A percentile compares a stretch with the other conserved stretches of the same genome.
Evolutionary conservation across 768 basidiomycete genomes (phyloP).

Genomic region (Podaxis pistillaris): DNA sequence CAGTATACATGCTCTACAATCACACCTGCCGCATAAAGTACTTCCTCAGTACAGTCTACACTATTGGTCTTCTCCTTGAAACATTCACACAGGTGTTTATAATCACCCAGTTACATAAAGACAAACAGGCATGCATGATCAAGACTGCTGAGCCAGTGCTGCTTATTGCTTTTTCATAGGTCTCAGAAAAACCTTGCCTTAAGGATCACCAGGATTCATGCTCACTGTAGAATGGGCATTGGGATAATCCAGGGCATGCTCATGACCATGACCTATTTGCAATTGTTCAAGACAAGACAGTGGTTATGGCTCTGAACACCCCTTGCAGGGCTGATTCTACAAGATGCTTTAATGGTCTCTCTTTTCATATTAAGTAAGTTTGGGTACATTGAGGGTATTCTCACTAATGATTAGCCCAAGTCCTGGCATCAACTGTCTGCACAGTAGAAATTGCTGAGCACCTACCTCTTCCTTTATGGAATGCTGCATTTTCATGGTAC

Average conservation of each 20-base stretch:
- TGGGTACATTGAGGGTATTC: too few relatives aligned
- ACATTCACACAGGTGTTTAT: conserved; percentile 6
- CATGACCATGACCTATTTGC: conserved; percentile 4
- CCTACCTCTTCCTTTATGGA: conserved; percentile 4
- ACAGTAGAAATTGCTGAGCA: not conserved
- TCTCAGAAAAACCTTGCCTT: not conserved
- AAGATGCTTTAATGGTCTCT: conserved; percentile 12
- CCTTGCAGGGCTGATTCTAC: conserved; percentile 8
- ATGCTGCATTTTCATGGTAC: conserved; percentile 19
- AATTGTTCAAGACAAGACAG: conserved; percentile 2
- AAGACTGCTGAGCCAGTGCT: not conserved
- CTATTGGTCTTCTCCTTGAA: conserved; percentile 13
- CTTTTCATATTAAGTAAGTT: conserved; percentile 10
- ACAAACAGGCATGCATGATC: not conserved
- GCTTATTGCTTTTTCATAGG: conserved; percentile 6
- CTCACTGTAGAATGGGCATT: not conserved
- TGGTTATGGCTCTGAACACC: conserved; percentile 14
- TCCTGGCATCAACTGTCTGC: conserved; percentile 14
- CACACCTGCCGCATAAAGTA: conserved; percentile 11
- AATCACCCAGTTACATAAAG: conserved; percentile 5
- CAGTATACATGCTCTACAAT: conserved; percentile 24
- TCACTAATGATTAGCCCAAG: not conserved
- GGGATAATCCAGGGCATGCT: conserved; percentile 2
- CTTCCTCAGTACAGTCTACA: conserved; percentile 11
- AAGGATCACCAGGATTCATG: not conserved